Conservation (phyloP, 345 rosid species). For the Populus davidiana region DNA sequence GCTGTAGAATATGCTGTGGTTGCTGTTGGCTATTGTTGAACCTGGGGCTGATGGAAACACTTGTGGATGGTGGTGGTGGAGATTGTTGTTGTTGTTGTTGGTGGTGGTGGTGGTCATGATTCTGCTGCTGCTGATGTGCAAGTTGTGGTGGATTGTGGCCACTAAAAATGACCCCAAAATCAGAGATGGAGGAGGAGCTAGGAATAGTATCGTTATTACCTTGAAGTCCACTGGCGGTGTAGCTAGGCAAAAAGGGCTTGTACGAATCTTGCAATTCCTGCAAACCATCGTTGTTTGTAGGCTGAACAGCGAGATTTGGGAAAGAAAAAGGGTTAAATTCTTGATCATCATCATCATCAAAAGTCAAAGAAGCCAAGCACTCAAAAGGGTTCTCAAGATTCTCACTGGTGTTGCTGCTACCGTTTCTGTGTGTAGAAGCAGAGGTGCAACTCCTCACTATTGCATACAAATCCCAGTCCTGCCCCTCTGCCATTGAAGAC, state of each 20-base stretch:
- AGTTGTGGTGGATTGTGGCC: conserved; percentile 22
- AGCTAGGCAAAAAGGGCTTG: conserved; percentile 45
- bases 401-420: neutral
- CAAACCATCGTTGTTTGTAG: conserved; percentile 14
- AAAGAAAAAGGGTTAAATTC: conserved; percentile 24
- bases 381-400: conserved; percentile 28
- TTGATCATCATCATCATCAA: conserved; percentile 30
- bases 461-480: conserved; percentile 83
- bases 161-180: conserved; percentile 13
- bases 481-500: conserved; percentile 32
- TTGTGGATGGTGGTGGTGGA: neutral
- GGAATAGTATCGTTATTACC: conserved; percentile 7
- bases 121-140: conserved; percentile 16
- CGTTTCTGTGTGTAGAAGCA: neutral
- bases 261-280: conserved; percentile 57
- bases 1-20: neutral
- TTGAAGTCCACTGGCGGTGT: neutral
- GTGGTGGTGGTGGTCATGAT: neutral
- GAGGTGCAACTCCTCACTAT: conserved; percentile 67
- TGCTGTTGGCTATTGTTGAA: conserved; percentile 11
- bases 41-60: neutral
- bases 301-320: conserved; percentile 21
- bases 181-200: conserved; percentile 27
- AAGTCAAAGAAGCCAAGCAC: conserved; percentile 36
- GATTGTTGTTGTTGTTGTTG: conserved; percentile 10